phyloP scores from a whole-genome alignment of 345 rosid genomes.

The Durio zibethinus region DNA sequence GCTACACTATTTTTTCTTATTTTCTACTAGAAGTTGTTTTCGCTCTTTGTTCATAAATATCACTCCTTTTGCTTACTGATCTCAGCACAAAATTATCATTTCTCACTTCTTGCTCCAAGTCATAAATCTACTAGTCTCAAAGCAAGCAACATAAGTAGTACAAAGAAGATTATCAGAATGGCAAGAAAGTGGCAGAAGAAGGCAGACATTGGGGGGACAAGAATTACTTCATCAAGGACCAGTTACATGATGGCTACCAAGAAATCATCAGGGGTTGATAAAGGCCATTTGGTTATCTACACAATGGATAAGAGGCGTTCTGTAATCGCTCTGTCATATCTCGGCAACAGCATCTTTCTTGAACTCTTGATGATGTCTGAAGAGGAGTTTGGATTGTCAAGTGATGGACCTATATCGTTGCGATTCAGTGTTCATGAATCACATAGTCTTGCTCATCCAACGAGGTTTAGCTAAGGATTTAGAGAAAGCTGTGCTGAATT shows the following conservation, averaged over 20 bases:
- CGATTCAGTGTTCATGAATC: constrained; percentile 8
- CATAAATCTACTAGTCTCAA: not conserved
- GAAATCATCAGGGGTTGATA: not conserved
- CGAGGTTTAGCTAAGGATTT: not conserved
- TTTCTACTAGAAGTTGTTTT: not conserved
- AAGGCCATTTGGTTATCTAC: constrained; percentile 2
- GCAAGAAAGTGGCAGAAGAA: not conserved
- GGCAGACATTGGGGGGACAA: too few species aligned
- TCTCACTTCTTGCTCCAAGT: not conserved
- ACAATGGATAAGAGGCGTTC: not conserved
- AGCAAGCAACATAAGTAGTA: not conserved
- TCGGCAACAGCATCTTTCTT: not conserved
- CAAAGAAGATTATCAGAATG: not conserved
- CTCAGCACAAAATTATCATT: not conserved
- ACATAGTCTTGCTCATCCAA: not conserved
- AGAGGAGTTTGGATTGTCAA: constrained; percentile 13
- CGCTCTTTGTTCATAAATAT: not conserved
- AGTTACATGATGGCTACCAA: too few species aligned
- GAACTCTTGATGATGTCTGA: constrained; percentile 17
- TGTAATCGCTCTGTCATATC: not conserved
- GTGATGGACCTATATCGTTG: constrained; percentile 2
- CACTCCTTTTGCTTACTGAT: not conserved
- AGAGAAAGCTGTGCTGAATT: constrained; percentile 18
- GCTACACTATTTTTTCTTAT: constrained; percentile 1
- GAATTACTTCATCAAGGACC: not conserved